Percentiles rank a stretch among this genome's conserved stretches.
phyloP scores from a whole-genome alignment of 805 yeast species.

The Candida caryicola region DNA sequence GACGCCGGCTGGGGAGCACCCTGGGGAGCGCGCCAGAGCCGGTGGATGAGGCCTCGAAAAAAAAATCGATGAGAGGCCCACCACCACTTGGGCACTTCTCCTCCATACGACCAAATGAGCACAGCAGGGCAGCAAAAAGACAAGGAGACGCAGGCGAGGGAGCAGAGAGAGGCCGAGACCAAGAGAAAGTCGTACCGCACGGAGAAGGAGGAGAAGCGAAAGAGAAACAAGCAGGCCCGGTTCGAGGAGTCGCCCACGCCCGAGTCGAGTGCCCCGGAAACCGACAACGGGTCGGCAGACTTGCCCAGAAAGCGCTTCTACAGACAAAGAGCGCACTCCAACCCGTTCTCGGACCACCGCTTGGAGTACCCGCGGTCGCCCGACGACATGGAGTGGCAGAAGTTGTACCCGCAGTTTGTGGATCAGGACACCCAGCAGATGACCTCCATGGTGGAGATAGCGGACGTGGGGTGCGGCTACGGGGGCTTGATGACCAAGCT shows the following conservation, averaged over 20 bases:
- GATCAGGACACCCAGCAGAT: constrained; percentile 42
- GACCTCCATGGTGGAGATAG: constrained; percentile 69
- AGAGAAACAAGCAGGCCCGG: constrained; percentile 43
- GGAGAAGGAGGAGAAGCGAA: constrained; percentile 43
- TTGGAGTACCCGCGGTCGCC: constrained; percentile 86
- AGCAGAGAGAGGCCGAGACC: constrained; percentile 28
- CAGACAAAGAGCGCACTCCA: constrained; percentile 96
- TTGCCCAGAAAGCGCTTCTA: constrained; percentile 84
- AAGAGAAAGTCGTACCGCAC: constrained; percentile 51
- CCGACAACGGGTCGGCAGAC: constrained; percentile 30
- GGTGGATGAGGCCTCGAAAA: neutral
- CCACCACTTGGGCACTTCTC: too few species aligned
- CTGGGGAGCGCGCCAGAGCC: neutral
- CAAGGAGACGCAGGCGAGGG: constrained; percentile 18
- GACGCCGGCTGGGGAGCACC: neutral
- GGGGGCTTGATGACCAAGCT: constrained; percentile 86
- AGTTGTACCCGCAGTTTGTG: constrained; percentile 62
- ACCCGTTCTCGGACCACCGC: constrained; percentile 94
- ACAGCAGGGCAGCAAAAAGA: constrained; percentile 7
- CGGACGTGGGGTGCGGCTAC: constrained; percentile 97
- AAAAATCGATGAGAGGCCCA: neutral
- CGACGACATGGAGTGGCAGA: constrained; percentile 81
- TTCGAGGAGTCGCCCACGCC: constrained; percentile 32
- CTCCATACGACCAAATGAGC: too few species aligned
- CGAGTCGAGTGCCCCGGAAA: constrained; percentile 17